phyloP scores from a whole-genome alignment of 2,329 filamentous ascomycete genomes.

The Ophiostoma novo-ulmi region DNA sequence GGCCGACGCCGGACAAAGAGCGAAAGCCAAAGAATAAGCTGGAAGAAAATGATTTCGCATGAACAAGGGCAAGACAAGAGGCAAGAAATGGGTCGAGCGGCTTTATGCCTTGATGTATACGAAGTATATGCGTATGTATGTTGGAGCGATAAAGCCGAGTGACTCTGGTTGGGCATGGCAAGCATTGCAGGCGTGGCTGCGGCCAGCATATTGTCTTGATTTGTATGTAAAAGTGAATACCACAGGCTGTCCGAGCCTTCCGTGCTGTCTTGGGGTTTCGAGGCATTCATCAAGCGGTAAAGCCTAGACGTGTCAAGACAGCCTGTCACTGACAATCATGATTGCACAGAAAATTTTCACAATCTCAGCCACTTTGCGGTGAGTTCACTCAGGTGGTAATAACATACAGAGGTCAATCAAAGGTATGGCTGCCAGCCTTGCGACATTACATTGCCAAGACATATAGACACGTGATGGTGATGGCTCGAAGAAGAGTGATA shows the following conservation, averaged over 20 bases:
- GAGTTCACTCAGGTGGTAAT: not conserved
- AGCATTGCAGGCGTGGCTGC: not conserved
- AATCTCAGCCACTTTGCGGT: too few relatives aligned
- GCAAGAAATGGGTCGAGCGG: too few relatives aligned
- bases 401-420: not conserved
- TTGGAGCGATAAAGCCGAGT: too few relatives aligned
- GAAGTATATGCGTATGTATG: too few relatives aligned
- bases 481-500: not conserved
- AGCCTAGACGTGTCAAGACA: not conserved
- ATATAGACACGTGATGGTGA: not conserved
- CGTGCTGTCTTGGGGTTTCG: not conserved
- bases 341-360: not conserved
- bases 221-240: not conserved
- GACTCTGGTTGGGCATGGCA: too few relatives aligned
- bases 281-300: not conserved
- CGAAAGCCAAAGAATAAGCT: not conserved
- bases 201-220: not conserved
- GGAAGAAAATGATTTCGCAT: not conserved
- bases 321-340: not conserved
- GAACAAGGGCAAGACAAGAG: not conserved
- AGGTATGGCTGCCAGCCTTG: not conserved
- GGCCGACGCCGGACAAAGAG: conserved; percentile 7
- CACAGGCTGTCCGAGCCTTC: too few relatives aligned
- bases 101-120: too few relatives aligned
- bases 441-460: not conserved